phyloP scores from a whole-genome alignment of 108 stramenopile genomes.

The Cyclotella sp. region DNA sequence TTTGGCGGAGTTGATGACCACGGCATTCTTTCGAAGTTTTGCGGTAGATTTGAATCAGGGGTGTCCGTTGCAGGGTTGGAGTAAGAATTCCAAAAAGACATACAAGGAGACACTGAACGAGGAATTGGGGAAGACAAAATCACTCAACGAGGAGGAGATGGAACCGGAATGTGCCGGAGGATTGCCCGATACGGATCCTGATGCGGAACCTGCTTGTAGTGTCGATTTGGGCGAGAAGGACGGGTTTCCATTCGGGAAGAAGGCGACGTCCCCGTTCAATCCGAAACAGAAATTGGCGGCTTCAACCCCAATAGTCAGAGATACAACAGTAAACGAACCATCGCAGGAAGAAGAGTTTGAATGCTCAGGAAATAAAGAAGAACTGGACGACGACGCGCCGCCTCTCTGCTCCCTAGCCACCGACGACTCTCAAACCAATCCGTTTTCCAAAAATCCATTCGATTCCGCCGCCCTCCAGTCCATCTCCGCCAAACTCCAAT shows the following conservation, averaged over 20 bases:
- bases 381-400: slow-evolving; percentile 77
- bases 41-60: slow-evolving; percentile 80
- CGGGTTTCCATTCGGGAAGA: not conserved
- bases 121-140: slow-evolving; percentile 16
- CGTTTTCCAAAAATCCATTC: slow-evolving; percentile 45
- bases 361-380: slow-evolving; percentile 66
- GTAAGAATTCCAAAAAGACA: slow-evolving; percentile 17
- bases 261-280: no score
- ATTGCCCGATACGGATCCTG: slow-evolving; percentile 53
- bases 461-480: slow-evolving; percentile 60
- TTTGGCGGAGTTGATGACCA: slow-evolving; percentile 76
- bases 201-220: slow-evolving; percentile 56
- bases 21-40: slow-evolving; percentile 80
- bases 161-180: slow-evolving; percentile 49
- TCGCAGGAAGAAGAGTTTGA: slow-evolving; percentile 72
- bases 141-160: slow-evolving; percentile 7
- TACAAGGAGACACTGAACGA: not conserved
- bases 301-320: not conserved
- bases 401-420: slow-evolving; percentile 74
- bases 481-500: slow-evolving; percentile 29
- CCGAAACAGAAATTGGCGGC: not conserved
- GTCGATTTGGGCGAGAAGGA: slow-evolving; percentile 39
- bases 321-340: not conserved
- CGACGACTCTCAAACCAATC: slow-evolving; percentile 23
- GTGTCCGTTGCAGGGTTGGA: slow-evolving; percentile 73